Base-by-base conservation (phyloP, 495 filamentous ascomycete species). In the Penicillium odoratum region DNA sequence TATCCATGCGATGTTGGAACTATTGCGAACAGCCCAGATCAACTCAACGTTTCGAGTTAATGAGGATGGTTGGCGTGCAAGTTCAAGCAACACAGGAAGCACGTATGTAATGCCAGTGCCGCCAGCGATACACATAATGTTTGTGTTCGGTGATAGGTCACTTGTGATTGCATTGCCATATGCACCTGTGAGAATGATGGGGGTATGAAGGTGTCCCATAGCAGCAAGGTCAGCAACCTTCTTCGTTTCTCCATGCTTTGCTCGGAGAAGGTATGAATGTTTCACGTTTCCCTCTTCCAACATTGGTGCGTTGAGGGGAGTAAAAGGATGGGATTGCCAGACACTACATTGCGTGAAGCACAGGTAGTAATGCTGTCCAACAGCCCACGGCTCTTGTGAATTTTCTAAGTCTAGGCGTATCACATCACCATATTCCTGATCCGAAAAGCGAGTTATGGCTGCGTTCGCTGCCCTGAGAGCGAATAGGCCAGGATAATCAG, bases 301-400 rank as follows among this genome's bases (percentile, higher is more conserved):
- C 3, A 64, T 65, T 0, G 85, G 85, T 1, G 80, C 59, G 33
- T 73, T 81, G 28, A 79, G 68, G 0, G 85, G 81, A 0, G 87
- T 90, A 62, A 88, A 87, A 0, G 87, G 86, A 62, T 90, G 87
- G 0, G 81, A 81, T 69, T 90, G 84, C 81, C 85, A 88, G 53
- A 88, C 71, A 52, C 77, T 85, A 3, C 80, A 68, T 25, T 78
- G 74, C 0, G 83, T 69, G 56, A 89, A 89, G 60, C 77, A 81
- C 29, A 89, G 69, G 57, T 83, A 88, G 66, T 84, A 90, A 57
- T 89, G 87, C 65, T 90, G 81, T 8, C 86, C 86, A 26, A 85
- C 66, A 21, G 71, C 69, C 85, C 85, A 88, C 0, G 80, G 57
- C 15, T 74, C 72, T 53, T 86, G 84, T 10, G 69, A 72, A 42